phyloP scores from a whole-genome alignment of 352 stramenopile genomes.

The Globisporangium polare region DNA sequence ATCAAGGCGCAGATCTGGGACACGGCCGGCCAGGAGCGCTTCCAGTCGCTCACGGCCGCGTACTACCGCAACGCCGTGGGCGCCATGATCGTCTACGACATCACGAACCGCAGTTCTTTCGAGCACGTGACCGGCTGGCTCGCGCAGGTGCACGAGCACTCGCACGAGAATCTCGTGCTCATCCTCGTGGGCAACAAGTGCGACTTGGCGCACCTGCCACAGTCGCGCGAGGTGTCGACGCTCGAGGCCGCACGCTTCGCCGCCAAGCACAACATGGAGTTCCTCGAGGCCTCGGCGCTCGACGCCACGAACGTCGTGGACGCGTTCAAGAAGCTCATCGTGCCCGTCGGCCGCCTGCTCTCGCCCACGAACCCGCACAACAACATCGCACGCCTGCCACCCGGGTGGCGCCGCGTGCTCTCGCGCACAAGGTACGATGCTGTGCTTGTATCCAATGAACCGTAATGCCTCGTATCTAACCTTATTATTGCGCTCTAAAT shows the following conservation, averaged over 20 bases:
- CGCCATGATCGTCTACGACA: conserved; percentile 92
- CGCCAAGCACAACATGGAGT: conserved; percentile 78
- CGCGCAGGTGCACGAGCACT: conserved; percentile 76
- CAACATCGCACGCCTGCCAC: conserved; percentile 65
- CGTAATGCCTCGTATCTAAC: background rate
- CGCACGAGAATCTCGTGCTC: conserved; percentile 78
- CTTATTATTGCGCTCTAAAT: background rate
- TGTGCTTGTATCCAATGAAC: background rate
- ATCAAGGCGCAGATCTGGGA: conserved; percentile 90
- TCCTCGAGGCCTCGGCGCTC: conserved; percentile 81
- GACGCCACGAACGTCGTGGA: conserved; percentile 86
- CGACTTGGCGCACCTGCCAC: conserved; percentile 70
- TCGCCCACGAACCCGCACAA: conserved; percentile 46
- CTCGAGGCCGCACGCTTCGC: conserved; percentile 83
- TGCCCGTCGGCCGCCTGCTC: conserved; percentile 73
- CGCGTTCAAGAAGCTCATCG: conserved; percentile 87
- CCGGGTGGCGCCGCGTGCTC: conserved; percentile 73
- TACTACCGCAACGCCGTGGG: conserved; percentile 91
- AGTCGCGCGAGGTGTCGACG: conserved; percentile 81
- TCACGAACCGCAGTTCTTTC: conserved; percentile 85
- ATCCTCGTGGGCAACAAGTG: conserved; percentile 88
- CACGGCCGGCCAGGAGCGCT: conserved; percentile 87
- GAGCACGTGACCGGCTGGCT: conserved; percentile 79
- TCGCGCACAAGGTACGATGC: conserved; percentile 53
- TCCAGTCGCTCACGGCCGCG: conserved; percentile 89